Evolutionary conservation across 2,329 filamentous ascomycete genomes (phyloP).

Genomic region (Trichoderma endophyticum): DNA sequence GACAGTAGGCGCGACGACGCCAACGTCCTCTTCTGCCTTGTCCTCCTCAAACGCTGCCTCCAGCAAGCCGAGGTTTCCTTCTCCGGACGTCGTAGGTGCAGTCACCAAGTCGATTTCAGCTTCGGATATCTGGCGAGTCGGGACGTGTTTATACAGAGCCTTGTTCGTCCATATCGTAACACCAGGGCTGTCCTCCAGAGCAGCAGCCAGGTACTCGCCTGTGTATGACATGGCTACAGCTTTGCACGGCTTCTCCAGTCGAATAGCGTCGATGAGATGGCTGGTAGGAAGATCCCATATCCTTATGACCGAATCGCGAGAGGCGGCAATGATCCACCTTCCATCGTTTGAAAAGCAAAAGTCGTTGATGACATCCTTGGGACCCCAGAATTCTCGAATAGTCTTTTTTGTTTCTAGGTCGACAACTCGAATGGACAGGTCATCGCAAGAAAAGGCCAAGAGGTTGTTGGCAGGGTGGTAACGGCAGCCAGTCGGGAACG

Average conservation of each 20-base stretch:
- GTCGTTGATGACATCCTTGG: slow-evolving; percentile 69
- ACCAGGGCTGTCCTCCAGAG: slow-evolving; percentile 76
- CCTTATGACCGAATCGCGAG: slow-evolving; percentile 73
- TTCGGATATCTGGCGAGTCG: slow-evolving; percentile 80
- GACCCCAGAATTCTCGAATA: slow-evolving; percentile 90
- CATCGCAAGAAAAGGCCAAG: slow-evolving; percentile 83
- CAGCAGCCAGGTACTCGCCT: slow-evolving; percentile 91
- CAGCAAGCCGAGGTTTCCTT: slow-evolving; percentile 71
- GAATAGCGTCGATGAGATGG: slow-evolving; percentile 90
- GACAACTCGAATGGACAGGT: slow-evolving; percentile 81
- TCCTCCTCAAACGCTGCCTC: slow-evolving; percentile 68
- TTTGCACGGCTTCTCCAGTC: slow-evolving; percentile 73
- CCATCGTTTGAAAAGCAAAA: slow-evolving; percentile 90
- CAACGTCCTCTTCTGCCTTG: slow-evolving; percentile 49
- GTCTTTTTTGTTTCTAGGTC: slow-evolving; percentile 88
- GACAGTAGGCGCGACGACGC: slow-evolving; percentile 53
- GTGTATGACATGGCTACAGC: slow-evolving; percentile 84
- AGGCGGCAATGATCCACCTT: slow-evolving; percentile 87
- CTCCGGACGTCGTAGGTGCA: slow-evolving; percentile 75
- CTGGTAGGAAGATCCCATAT: slow-evolving; percentile 96
- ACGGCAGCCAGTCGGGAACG: slow-evolving; percentile 69
- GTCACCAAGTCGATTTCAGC: slow-evolving; percentile 63
- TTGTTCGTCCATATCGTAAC: slow-evolving; percentile 97
- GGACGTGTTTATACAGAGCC: slow-evolving; percentile 82
- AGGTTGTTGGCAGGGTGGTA: slow-evolving; percentile 83